These are phyloP conservation scores for Scenedesmus sp. DNA, from an alignment of 163 green algal species.

Conservation along the genomic window DNA sequence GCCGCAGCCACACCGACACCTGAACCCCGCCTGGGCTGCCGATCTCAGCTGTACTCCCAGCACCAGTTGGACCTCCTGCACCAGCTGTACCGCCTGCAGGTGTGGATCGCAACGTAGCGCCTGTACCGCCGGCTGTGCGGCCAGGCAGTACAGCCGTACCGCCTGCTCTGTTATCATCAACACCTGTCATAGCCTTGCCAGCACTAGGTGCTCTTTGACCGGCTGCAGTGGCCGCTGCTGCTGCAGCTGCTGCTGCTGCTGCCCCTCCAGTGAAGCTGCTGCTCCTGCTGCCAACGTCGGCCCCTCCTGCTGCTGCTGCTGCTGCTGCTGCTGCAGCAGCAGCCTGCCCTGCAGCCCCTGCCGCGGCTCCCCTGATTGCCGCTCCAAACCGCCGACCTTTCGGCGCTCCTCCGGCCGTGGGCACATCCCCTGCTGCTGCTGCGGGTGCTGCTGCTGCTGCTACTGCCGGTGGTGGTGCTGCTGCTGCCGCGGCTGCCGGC, in stretches of 20 bases:
- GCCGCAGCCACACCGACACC: slow-evolving; percentile 45
- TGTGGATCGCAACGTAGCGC: not conserved
- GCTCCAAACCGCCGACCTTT: slow-evolving; percentile 38
- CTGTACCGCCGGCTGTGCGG: not conserved
- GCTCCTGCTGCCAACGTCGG: not conserved
- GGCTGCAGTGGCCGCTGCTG: not conserved
- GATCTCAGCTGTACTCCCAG: slow-evolving; percentile 21
- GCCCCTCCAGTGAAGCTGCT: not conserved
- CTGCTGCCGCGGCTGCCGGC: not conserved
- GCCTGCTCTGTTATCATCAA: not conserved
- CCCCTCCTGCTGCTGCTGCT: not conserved
- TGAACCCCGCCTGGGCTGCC: slow-evolving; percentile 19
- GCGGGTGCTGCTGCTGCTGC: slow-evolving; percentile 21
- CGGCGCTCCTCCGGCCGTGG: not conserved
- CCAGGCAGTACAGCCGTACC: not conserved
- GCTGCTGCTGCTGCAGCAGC: not conserved
- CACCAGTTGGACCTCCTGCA: not conserved
- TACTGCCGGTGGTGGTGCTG: not conserved
- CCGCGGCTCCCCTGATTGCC: not conserved
- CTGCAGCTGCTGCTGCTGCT: slow-evolving; percentile 28
- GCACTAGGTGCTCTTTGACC: not conserved
- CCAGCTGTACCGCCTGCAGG: slow-evolving; percentile 13
- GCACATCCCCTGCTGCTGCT: not conserved
- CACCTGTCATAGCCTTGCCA: not conserved
- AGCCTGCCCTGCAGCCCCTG: not conserved